These are phyloP conservation scores for Kalmanozyma brasiliensis DNA, from an alignment of 1,284 basidiomycete species.

Conservation along the genomic window DNA sequence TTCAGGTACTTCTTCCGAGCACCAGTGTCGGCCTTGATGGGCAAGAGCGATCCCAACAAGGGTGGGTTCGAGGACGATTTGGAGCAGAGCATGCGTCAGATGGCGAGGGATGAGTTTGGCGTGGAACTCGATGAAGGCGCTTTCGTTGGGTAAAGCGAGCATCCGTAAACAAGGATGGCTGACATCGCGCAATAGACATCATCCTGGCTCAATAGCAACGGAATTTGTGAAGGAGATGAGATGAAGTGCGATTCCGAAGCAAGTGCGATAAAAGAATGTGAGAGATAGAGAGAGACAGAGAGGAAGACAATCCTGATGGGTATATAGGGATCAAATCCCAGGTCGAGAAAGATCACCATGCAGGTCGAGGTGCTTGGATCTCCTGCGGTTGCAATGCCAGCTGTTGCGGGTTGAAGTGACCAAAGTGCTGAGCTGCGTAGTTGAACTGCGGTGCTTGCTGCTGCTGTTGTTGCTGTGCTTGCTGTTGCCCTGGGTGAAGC, in stretches of 20 bases:
- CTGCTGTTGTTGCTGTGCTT: slow-evolving; percentile 11
- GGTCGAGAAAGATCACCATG: slow-evolving; percentile 14
- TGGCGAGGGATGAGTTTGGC: slow-evolving; percentile 59
- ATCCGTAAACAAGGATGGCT: background rate
- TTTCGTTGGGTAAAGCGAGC: slow-evolving; percentile 37
- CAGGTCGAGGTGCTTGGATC: slow-evolving; percentile 37
- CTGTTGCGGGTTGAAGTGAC: slow-evolving; percentile 45
- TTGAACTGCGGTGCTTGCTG: slow-evolving; percentile 7
- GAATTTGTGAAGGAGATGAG: background rate
- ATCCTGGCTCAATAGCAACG: background rate
- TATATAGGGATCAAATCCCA: background rate
- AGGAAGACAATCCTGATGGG: background rate
- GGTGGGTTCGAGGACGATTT: slow-evolving; percentile 63
- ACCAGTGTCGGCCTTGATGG: slow-evolving; percentile 25
- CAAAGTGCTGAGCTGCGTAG: slow-evolving; percentile 26
- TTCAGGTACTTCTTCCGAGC: slow-evolving; percentile 30
- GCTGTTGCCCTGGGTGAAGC: slow-evolving; percentile 11
- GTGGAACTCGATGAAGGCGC: slow-evolving; percentile 59
- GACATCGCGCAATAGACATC: background rate
- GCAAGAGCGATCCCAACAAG: slow-evolving; percentile 27
- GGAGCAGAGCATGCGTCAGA: slow-evolving; percentile 55
- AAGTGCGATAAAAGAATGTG: slow-evolving; percentile 9
- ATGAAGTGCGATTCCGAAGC: slow-evolving; percentile 1
- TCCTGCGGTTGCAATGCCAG: slow-evolving; percentile 32
- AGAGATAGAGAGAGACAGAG: background rate